phyloP scores from a whole-genome alignment of 805 yeast genomes.

The Kuraishia molischiana region DNA sequence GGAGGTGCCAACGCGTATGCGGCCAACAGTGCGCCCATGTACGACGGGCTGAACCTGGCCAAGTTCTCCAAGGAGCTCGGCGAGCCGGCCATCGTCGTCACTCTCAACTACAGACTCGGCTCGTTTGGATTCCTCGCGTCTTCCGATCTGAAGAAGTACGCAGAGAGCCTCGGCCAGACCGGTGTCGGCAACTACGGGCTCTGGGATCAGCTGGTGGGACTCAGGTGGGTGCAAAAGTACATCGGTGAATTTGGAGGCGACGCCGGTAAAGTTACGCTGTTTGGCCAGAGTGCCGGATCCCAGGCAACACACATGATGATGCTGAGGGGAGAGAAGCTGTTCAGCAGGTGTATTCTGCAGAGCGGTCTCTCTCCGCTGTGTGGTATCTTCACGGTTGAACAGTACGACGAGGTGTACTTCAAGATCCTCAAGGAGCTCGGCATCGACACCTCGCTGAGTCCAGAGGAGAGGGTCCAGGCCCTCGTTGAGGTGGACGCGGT shows the following conservation, averaged over 20 bases:
- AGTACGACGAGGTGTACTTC: constrained; percentile 8
- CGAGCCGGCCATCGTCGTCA: constrained; percentile 7
- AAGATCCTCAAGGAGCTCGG: constrained; percentile 7
- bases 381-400: constrained; percentile 8
- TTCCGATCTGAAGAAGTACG: constrained; percentile 6
- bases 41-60: constrained; percentile 3
- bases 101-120: constrained; percentile 11
- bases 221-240: constrained; percentile 10
- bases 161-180: constrained; percentile 3
- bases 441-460: not conserved
- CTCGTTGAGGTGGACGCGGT: not conserved
- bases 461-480: not conserved
- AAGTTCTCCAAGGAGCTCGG: not conserved
- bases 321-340: constrained; percentile 5
- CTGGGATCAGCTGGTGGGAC: constrained; percentile 12
- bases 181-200: constrained; percentile 9
- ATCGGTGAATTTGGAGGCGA: constrained; percentile 13
- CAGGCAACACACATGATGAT: constrained; percentile 6
- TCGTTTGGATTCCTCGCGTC: constrained; percentile 12
- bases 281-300: constrained; percentile 13
- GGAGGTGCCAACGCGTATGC: constrained; percentile 11
- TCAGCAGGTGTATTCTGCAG: constrained; percentile 7
- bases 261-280: constrained; percentile 9
- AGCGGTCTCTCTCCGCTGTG: constrained; percentile 10
- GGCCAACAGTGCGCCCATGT: constrained; percentile 5